phyloP scores from a whole-genome alignment of 2,329 filamentous ascomycete genomes.

The Ophiostoma pallidulum region DNA sequence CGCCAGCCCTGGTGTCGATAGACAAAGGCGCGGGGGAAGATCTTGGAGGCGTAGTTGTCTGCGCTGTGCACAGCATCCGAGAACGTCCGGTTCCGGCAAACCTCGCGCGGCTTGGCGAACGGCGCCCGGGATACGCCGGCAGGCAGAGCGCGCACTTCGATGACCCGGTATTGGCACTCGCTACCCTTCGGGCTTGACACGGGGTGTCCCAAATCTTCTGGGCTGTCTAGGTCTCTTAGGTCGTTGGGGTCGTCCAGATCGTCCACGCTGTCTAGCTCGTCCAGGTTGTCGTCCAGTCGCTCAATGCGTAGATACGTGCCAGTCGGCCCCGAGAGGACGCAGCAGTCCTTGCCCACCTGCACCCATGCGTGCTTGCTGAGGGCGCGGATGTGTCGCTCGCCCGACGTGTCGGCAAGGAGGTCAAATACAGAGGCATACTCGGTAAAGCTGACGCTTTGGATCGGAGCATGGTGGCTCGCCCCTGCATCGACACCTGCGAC shows the following conservation, averaged over 20 bases:
- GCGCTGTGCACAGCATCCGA: constrained; percentile 71
- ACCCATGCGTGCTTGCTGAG: constrained; percentile 79
- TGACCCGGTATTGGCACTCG: constrained; percentile 30
- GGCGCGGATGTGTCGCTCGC: constrained; percentile 67
- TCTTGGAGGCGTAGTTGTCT: constrained; percentile 65
- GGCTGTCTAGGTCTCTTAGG: not conserved
- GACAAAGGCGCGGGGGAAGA: constrained; percentile 61
- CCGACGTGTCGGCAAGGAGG: constrained; percentile 70
- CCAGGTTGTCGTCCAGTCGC: constrained; percentile 24
- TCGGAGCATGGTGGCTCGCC: not conserved
- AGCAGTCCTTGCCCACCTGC: constrained; percentile 58
- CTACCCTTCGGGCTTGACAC: constrained; percentile 19
- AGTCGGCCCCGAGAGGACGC: constrained; percentile 57
- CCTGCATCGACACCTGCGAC: not conserved
- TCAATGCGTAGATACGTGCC: constrained; percentile 54
- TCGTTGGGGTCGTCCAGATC: constrained; percentile 18
- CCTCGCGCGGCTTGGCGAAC: constrained; percentile 57
- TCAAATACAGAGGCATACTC: constrained; percentile 92
- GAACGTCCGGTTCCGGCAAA: constrained; percentile 59
- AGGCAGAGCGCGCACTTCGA: constrained; percentile 41
- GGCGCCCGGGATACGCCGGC: constrained; percentile 38
- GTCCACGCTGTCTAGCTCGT: not conserved
- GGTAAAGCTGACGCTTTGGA: constrained; percentile 60
- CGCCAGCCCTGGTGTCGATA: constrained; percentile 61
- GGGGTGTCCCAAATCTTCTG: constrained; percentile 20